Evolutionary conservation across 345 rosid species (phyloP).

Genomic region (Acer saccharum): DNA sequence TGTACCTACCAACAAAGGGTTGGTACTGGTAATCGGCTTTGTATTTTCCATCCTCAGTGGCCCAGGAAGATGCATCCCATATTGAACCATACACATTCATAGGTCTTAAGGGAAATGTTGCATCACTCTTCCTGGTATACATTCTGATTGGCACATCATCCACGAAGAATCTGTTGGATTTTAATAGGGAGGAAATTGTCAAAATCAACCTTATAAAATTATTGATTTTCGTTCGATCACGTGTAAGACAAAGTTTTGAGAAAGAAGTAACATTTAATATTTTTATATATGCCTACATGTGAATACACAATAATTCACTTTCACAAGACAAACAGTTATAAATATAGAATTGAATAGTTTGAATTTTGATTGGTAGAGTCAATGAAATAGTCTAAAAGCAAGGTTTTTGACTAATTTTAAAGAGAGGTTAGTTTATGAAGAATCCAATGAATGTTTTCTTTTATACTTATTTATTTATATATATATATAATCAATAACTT

Average conservation of each 20-base stretch:
- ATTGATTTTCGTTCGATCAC: no score
- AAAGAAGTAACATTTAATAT: no score
- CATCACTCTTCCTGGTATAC: slow-evolving; percentile 64
- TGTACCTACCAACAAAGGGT: slow-evolving; percentile 74
- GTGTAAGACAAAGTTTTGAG: no score
- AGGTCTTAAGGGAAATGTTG: slow-evolving; percentile 72
- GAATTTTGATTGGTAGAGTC: not conserved
- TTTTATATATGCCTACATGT: slow-evolving; percentile 1
- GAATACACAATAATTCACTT: not conserved
- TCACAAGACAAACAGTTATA: not conserved
- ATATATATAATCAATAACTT: no score
- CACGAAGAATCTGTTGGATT: slow-evolving; percentile 62
- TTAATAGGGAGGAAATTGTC: no score
- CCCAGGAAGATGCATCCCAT: slow-evolving; percentile 98
- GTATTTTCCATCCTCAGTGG: slow-evolving; percentile 86
- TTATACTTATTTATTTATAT: no score
- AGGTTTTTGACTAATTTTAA: not conserved
- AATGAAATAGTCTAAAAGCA: not conserved
- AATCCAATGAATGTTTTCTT: no score
- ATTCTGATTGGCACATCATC: slow-evolving; percentile 88
- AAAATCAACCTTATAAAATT: no score
- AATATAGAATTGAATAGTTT: no score
- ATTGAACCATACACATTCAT: slow-evolving; percentile 85
- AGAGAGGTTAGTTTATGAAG: no score
- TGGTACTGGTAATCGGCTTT: slow-evolving; percentile 75